Conservation (phyloP, 257 asterid genomes). For the Buddleja alternifolia region DNA sequence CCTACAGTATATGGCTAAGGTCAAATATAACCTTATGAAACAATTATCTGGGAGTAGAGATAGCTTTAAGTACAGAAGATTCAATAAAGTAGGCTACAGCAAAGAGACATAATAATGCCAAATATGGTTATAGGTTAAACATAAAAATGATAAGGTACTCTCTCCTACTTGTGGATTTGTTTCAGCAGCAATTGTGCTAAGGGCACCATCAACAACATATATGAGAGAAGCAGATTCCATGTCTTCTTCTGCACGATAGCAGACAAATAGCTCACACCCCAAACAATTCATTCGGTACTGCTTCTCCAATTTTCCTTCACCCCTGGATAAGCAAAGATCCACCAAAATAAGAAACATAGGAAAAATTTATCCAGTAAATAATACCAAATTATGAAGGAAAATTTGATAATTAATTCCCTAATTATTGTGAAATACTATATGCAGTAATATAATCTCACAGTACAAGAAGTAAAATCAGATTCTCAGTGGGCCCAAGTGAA, state of each 20-base stretch:
- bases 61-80: constrained; percentile 5
- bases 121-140: neutral
- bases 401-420: neutral
- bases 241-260: constrained; percentile 94
- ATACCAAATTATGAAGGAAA: neutral
- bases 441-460: constrained; percentile 9
- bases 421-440: neutral
- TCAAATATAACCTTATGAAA: constrained; percentile 17
- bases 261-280: constrained; percentile 92
- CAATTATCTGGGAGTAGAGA: constrained; percentile 19
- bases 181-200: constrained; percentile 96
- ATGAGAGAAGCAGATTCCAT: constrained; percentile 73
- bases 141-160: neutral
- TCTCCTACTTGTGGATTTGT: constrained; percentile 97
- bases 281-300: constrained; percentile 91
- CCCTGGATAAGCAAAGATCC: constrained; percentile 50
- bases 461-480: neutral
- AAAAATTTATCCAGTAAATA: neutral
- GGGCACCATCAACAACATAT: constrained; percentile 95
- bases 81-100: constrained; percentile 22
- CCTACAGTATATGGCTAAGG: constrained; percentile 52
- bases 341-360: constrained; percentile 18
- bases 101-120: constrained; percentile 1
- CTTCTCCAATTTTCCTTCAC: constrained; percentile 95
- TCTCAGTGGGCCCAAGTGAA: neutral